Evolutionary conservation across 2,329 filamentous ascomycete genomes (phyloP), one percentile per base, ranked within the genome.

Genomic region (Cladosporium oxysporum): DNA sequence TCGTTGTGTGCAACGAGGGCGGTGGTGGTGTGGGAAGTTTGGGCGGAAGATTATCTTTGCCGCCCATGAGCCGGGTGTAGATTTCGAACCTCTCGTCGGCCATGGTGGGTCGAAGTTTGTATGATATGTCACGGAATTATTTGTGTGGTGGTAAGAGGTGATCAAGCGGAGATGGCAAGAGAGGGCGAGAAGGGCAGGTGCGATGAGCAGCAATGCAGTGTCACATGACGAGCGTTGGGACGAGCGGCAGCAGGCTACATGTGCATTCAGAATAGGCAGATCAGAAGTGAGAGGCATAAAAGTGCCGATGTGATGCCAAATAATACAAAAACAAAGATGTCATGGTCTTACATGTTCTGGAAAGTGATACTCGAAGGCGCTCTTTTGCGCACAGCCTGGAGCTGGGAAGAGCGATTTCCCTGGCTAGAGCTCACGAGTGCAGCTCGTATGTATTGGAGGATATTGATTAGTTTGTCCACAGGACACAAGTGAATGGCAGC

Each of bases 31-130:
- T 44, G 12, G 60, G 50, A 23, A 57, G 61, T n/a, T 16, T 44
- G 12, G 50, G 50, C 14, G 64, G 64, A 12, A 86, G 64, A 28
- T 62, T 62, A 10, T 66, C 28, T 26, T 57, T 53, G 26, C 58
- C 64, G 16, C 64, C 64, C 47, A 66, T 41, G 8, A 66, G 57
- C 3, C 23, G 55, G 5, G 49, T 66, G 47, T 31, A 66, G n/a
- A 59, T 18, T 12, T 66, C 64, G 35, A 66, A 61, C 4, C 61
- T 33, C 31, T 63, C 44, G 18, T 28, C 16, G n/a, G 44, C 31
- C 60, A 62, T 62, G 16, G 29, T 55, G 60, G 21, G 28, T n/a
- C 7, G 47, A 23, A 2, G 0, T 0, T 28, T 28, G 14, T n/a
- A 33, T 33, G 16, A 2, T 10, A 29, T 33, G 18, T 55, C 18